Percentiles rank a stretch among this genome's conserved stretches.
Conservation (phyloP, 139 green algal species). For the Picochlorum sp. region DNA sequence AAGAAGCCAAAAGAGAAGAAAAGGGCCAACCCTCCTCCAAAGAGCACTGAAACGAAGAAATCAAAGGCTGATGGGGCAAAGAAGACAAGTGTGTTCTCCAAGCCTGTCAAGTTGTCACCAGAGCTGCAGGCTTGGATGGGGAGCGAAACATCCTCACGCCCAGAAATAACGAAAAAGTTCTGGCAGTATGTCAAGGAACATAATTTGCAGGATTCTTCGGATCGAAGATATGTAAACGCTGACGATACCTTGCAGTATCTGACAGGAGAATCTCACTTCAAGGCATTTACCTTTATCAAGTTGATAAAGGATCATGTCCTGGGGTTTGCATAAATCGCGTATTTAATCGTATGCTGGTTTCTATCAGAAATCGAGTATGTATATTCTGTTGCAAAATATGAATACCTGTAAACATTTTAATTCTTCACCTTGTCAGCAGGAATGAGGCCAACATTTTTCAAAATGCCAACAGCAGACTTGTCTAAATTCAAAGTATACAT, state of each 20-base stretch:
- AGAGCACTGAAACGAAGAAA: constrained; percentile 1
- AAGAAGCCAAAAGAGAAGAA: constrained; percentile 2
- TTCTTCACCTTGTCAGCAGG: constrained; percentile 21
- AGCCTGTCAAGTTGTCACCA: constrained; percentile 29
- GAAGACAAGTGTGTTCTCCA: constrained; percentile 37
- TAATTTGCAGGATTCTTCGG: constrained; percentile 30
- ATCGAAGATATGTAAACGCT: constrained; percentile 18
- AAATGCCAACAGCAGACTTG: constrained; percentile 61
- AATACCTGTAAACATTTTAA: neutral
- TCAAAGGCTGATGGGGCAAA: constrained; percentile 1
- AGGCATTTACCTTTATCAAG: constrained; percentile 39
- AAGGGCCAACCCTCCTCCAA: neutral
- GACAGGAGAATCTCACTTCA: constrained; percentile 36
- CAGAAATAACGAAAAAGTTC: constrained; percentile 44
- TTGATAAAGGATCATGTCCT: constrained; percentile 34
- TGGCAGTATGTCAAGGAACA: constrained; percentile 42
- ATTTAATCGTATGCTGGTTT: neutral
- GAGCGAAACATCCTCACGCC: constrained; percentile 21
- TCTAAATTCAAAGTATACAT: constrained; percentile 97
- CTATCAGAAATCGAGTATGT: neutral
- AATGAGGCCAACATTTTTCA: constrained; percentile 66
- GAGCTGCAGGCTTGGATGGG: constrained; percentile 41
- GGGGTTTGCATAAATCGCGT: constrained; percentile 7
- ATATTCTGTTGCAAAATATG: neutral
- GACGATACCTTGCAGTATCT: constrained; percentile 27